Conservation (phyloP, 345 rosid species). For the Psidium guajava region DNA sequence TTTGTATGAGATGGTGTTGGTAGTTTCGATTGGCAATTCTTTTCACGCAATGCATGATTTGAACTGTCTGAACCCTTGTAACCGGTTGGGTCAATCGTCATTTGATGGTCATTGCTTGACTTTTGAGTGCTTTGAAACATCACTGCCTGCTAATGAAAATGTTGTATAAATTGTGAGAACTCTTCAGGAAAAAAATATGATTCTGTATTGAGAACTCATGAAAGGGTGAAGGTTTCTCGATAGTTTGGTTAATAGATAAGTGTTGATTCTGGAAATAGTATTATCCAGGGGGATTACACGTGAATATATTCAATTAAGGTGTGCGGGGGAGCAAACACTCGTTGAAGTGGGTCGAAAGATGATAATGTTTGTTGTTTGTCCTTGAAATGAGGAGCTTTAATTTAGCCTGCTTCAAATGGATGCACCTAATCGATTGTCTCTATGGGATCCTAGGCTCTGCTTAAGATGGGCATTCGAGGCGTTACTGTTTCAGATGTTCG, state of each 20-base stretch:
- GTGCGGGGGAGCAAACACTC: not conserved
- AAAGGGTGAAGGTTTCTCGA: not conserved
- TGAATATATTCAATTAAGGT: not conserved
- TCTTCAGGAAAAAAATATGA: not conserved
- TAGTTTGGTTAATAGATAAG: not conserved
- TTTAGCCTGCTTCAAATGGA: not conserved
- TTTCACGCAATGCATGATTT: not conserved
- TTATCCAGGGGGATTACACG: not conserved
- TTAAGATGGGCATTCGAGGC: conserved; percentile 78
- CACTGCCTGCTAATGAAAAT: not conserved
- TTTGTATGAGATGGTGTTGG: not conserved
- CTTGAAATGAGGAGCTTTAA: not conserved
- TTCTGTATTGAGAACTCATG: not conserved
- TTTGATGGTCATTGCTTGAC: not conserved
- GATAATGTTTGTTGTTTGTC: not conserved
- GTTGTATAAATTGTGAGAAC: not conserved
- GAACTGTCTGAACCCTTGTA: not conserved
- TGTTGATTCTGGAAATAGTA: not conserved
- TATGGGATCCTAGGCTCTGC: conserved; percentile 36
- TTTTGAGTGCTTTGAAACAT: not conserved
- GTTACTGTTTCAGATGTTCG: conserved; percentile 85
- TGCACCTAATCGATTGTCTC: conserved; percentile 1
- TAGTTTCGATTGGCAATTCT: not conserved
- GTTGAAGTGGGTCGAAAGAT: not conserved
- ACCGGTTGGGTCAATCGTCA: not conserved